A percentile compares a stretch with the other conserved stretches of the same genome.
phyloP scores from a whole-genome alignment of 345 rosid species.

The Citrus cavaleriei region DNA sequence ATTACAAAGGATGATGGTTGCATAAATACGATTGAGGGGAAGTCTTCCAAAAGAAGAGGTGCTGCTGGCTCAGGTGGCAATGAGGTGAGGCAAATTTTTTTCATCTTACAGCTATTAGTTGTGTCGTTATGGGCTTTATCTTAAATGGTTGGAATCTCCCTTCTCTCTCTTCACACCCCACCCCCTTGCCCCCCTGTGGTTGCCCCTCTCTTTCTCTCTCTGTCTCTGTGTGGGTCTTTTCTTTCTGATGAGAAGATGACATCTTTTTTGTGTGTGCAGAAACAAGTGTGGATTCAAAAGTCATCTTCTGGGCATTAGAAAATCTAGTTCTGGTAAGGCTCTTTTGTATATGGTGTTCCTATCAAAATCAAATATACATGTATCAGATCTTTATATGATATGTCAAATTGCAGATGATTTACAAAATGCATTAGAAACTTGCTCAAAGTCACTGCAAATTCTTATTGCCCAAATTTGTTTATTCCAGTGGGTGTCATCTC shows the following conservation, averaged over 20 bases:
- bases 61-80: constrained; percentile 44
- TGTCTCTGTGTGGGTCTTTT: too few relatives aligned
- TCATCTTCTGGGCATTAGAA: constrained; percentile 58
- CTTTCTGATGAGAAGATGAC: not conserved
- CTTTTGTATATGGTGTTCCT: not conserved
- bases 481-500: not conserved
- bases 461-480: not conserved
- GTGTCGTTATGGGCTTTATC: not conserved
- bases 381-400: not conserved
- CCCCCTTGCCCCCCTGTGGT: too few relatives aligned
- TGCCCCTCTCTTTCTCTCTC: not conserved
- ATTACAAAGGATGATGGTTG: constrained; percentile 38
- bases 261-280: constrained; percentile 43
- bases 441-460: not conserved
- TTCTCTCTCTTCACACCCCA: not conserved
- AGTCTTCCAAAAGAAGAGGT: constrained; percentile 58
- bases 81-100: constrained; percentile 44
- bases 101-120: not conserved
- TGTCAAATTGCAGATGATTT: not conserved
- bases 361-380: not conserved
- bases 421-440: not conserved
- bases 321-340: constrained; percentile 29
- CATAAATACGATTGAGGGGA: constrained; percentile 35
- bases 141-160: not conserved
- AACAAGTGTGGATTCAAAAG: constrained; percentile 86